A percentile compares a stretch with the other conserved stretches of the same genome.
phyloP scores from a whole-genome alignment of 495 filamentous ascomycete genomes.

The Durotheca rogersii region DNA sequence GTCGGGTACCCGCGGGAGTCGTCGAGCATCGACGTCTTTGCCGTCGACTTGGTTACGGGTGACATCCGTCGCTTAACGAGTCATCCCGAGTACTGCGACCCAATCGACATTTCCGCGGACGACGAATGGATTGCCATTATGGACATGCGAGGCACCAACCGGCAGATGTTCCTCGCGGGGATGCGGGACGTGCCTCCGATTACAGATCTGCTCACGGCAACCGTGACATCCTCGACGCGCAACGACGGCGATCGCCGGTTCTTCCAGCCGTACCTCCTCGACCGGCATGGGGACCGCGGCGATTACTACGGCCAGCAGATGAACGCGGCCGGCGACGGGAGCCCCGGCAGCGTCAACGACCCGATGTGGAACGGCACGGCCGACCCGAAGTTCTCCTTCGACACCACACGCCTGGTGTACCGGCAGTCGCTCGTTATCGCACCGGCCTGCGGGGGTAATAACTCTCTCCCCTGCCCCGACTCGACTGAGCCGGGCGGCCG shows the following conservation, averaged over 20 bases:
- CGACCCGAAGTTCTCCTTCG: conserved; percentile 32
- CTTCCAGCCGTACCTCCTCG: conserved; percentile 32
- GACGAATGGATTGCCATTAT: conserved; percentile 26
- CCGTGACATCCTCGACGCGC: conserved; percentile 18
- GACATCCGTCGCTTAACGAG: conserved; percentile 29
- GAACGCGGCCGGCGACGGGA: conserved; percentile 28
- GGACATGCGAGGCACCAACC: conserved; percentile 23
- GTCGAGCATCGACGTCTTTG: conserved; percentile 36
- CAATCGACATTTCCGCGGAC: conserved; percentile 33
- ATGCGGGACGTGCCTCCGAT: conserved; percentile 35
- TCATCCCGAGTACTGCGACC: conserved; percentile 35
- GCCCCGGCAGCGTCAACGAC: conserved; percentile 31
- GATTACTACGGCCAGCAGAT: conserved; percentile 30
- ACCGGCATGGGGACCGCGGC: conserved; percentile 30
- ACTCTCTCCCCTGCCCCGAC: conserved; percentile 23
- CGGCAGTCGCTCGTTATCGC: conserved; percentile 17
- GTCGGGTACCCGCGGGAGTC: conserved; percentile 31
- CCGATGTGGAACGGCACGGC: conserved; percentile 33
- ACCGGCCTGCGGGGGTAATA: conserved; percentile 20
- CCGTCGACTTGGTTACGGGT: conserved; percentile 28
- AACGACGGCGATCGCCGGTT: conserved; percentile 34
- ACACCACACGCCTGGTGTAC: conserved; percentile 27
- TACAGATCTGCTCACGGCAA: conserved; percentile 18
- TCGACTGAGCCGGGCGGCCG: conserved; percentile 20
- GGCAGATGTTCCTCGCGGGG: conserved; percentile 32